Percentiles rank a stretch among this genome's conserved stretches.
phyloP scores from a whole-genome alignment of 1,139 yeast genomes.

The Taphrina confusa region DNA sequence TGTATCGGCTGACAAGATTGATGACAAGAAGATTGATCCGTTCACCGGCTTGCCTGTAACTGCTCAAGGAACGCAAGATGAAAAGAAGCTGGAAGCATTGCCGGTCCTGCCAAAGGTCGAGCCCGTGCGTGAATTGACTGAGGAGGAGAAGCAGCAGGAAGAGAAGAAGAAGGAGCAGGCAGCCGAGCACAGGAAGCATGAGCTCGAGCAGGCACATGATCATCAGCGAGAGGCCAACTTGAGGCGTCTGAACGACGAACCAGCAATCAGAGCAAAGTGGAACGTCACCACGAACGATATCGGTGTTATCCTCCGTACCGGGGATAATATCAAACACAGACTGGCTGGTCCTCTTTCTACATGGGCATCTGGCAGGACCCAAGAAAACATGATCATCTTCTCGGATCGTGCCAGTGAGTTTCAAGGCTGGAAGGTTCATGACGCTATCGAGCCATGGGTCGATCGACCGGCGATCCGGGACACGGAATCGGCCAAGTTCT shows the following conservation, averaged over 20 bases:
- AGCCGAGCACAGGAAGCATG: conserved; percentile 4
- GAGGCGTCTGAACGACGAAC: background rate
- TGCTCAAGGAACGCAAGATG: too few relatives aligned
- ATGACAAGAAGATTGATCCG: too few relatives aligned
- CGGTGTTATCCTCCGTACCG: conserved; percentile 28
- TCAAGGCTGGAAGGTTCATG: conserved; percentile 8
- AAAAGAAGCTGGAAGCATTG: too few relatives aligned
- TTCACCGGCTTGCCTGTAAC: too few relatives aligned
- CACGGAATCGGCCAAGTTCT: conserved; percentile 7
- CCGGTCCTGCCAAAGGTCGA: too few relatives aligned
- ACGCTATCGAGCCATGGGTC: conserved; percentile 16
- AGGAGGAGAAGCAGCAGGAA: background rate
- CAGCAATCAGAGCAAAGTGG: background rate
- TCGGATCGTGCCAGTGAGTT: conserved; percentile 6
- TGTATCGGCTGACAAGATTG: too few relatives aligned
- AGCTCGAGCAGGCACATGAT: conserved; percentile 5
- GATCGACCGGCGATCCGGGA: conserved; percentile 10
- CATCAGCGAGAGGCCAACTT: background rate
- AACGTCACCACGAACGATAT: conserved; percentile 18
- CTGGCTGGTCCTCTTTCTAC: conserved; percentile 17
- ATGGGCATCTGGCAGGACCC: conserved; percentile 5
- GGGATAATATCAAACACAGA: conserved; percentile 15
- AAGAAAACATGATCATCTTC: conserved; percentile 7
- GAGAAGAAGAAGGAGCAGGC: conserved; percentile 17
- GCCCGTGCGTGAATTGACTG: background rate